Percentiles rank a stretch among this genome's conserved stretches.
Evolutionary conservation across 2,329 filamentous ascomycete genomes (phyloP).

Genomic region (Sporothrix pallida): DNA sequence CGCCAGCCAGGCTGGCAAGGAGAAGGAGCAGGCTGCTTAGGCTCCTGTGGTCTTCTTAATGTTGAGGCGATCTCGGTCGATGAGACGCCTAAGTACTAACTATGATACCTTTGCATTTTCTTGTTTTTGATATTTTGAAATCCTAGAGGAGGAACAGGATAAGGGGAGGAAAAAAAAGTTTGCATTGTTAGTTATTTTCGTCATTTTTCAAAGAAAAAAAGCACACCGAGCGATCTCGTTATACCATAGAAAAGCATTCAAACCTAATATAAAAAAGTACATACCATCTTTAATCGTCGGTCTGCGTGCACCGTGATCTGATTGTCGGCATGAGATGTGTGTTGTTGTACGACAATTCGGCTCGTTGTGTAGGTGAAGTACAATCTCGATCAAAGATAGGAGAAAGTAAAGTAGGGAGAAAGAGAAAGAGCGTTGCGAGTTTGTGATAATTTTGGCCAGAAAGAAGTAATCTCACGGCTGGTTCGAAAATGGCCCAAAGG

Average conservation of each 20-base stretch:
- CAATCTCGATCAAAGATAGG: not conserved
- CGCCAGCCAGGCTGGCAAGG: constrained; percentile 30
- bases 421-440: not conserved
- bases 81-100: not conserved
- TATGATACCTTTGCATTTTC: constrained; percentile 23
- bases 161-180: not conserved
- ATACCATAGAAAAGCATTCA: not conserved
- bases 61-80: not conserved
- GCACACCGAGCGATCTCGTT: constrained; percentile 1
- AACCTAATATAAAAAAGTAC: constrained; percentile 12
- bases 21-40: constrained; percentile 10
- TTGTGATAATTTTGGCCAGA: not conserved
- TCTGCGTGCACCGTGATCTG: not conserved
- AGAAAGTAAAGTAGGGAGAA: not conserved
- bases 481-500: not conserved
- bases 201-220: not conserved
- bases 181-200: not conserved
- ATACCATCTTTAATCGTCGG: not conserved
- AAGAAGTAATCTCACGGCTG: not conserved
- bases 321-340: not conserved
- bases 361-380: not conserved
- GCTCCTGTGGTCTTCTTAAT: not conserved
- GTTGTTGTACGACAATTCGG: not conserved
- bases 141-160: not conserved
- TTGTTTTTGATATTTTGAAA: not conserved